Evolutionary conservation across 2,329 filamentous ascomycete species (phyloP).

Genomic region (Calonectria multiphialidica): DNA sequence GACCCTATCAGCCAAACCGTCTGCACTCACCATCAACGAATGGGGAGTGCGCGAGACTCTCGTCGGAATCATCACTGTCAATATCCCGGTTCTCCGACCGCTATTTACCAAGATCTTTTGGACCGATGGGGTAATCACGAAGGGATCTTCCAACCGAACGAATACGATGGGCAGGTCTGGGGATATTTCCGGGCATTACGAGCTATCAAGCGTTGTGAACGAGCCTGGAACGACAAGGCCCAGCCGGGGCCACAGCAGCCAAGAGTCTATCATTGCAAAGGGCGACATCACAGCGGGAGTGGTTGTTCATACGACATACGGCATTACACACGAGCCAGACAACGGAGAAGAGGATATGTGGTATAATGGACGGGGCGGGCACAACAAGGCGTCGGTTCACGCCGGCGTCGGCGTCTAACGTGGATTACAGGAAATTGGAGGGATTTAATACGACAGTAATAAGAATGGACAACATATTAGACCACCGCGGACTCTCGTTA

Average conservation of each 20-base stretch:
- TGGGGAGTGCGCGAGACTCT: conserved; percentile 48
- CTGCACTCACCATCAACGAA: conserved; percentile 39
- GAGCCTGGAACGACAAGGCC: conserved; percentile 14
- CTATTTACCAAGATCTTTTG: conserved; percentile 32
- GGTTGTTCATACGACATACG: conserved; percentile 27
- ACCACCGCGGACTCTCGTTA: not conserved
- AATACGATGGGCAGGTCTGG: conserved; percentile 18
- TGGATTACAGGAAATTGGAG: not conserved
- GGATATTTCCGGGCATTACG: conserved; percentile 26
- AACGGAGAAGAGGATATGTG: conserved; percentile 1
- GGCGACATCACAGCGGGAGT: conserved; percentile 17
- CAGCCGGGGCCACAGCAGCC: conserved; percentile 18
- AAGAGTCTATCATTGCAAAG: conserved; percentile 31
- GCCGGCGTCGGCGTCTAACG: conserved; percentile 8
- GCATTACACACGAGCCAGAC: conserved; percentile 20
- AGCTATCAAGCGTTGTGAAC: conserved; percentile 20
- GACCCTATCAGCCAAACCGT: conserved; percentile 36
- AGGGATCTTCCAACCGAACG: conserved; percentile 12
- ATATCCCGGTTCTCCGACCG: conserved; percentile 35
- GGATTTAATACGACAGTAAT: not conserved
- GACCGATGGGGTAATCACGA: not conserved
- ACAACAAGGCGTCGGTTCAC: conserved; percentile 24
- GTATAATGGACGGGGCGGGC: conserved; percentile 15
- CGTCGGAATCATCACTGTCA: conserved; percentile 54
- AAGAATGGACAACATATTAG: not conserved